A percentile compares a stretch with the other conserved stretches of the same genome.
phyloP scores from a whole-genome alignment of 352 stramenopile genomes.

The Pythium biforme region DNA sequence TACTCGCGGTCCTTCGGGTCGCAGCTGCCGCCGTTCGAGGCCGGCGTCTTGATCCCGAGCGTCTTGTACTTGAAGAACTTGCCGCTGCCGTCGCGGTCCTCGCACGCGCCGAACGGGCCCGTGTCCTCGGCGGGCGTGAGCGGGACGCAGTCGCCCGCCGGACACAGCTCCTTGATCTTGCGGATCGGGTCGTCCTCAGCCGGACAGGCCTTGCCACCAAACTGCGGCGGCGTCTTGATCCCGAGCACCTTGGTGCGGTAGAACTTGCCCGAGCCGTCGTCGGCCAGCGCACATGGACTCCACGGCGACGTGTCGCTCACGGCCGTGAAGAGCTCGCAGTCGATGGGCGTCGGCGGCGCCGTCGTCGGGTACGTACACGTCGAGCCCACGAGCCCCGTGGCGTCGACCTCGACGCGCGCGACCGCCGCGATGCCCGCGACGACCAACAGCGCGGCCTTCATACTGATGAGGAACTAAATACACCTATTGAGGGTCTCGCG shows the following conservation, averaged over 20 bases:
- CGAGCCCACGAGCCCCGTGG: background rate
- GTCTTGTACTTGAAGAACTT: constrained; percentile 4
- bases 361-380: background rate
- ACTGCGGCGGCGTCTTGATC: background rate
- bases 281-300: background rate
- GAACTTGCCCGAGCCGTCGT: background rate
- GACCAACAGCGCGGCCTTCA: background rate
- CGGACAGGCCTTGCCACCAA: constrained; percentile 4
- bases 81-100: background rate
- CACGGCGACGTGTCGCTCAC: background rate
- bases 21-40: background rate
- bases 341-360: background rate
- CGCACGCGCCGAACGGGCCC: background rate
- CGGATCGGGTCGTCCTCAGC: background rate
- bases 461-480: background rate
- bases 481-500: background rate
- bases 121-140: background rate
- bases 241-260: constrained; percentile 1
- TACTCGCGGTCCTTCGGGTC: background rate
- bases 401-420: background rate
- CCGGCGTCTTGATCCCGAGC: background rate
- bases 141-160: background rate
- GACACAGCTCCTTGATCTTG: background rate
- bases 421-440: background rate
- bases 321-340: background rate